Percentiles rank a stretch among this genome's conserved stretches.
phyloP scores from a whole-genome alignment of 768 basidiomycete species.

The Cubamyces sp. region DNA sequence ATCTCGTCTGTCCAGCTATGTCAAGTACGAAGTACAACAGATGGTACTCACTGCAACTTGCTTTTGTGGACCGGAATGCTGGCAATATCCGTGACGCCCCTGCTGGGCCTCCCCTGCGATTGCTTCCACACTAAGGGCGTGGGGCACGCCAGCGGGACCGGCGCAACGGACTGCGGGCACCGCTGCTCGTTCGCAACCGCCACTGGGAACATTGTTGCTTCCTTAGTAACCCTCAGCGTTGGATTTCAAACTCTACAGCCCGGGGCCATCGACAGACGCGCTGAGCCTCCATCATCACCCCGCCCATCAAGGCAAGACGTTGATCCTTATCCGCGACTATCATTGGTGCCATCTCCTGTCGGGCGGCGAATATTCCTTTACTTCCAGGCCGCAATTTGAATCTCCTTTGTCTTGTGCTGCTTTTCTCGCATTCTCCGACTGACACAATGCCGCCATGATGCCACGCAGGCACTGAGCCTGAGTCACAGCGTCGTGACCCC shows the following conservation, averaged over 20 bases:
- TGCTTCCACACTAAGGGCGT: too few species aligned
- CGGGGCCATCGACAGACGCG: not conserved
- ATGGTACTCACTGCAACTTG: too few species aligned
- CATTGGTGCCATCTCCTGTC: not conserved
- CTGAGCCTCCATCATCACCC: not conserved
- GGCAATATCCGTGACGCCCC: too few species aligned
- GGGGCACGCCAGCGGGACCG: not conserved
- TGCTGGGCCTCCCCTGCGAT: too few species aligned
- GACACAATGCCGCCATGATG: constrained; percentile 6
- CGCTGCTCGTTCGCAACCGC: not conserved
- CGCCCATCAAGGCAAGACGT: constrained; percentile 16
- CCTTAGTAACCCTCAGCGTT: not conserved
- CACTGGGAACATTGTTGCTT: too few species aligned
- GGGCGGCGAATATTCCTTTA: not conserved
- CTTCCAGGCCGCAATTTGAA: not conserved
- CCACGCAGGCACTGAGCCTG: constrained; percentile 2
- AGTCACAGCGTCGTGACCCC: constrained; percentile 11
- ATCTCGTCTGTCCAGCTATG: too few species aligned
- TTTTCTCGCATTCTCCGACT: not conserved
- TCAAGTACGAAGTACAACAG: too few species aligned
- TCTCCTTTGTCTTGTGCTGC: not conserved
- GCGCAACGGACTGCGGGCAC: not conserved
- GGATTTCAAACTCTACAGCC: not conserved
- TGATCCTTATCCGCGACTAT: constrained; percentile 9
- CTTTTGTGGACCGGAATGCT: too few species aligned